Evolutionary conservation across 768 basidiomycete species (phyloP), one percentile per base, ranked within the genome.

Genomic region (Mycena crocata): DNA sequence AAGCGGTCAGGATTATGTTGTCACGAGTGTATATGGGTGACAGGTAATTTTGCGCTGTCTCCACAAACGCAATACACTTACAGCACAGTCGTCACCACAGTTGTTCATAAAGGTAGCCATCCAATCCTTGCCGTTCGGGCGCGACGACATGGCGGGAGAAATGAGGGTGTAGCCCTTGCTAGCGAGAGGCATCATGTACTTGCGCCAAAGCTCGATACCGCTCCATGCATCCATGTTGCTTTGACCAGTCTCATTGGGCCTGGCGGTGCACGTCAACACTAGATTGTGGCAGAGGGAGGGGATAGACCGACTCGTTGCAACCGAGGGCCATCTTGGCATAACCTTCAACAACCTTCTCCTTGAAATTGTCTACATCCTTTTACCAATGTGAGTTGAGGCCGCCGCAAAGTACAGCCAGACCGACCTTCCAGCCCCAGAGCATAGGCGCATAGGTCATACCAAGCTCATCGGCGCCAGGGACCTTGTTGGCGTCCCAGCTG

Each of bases 401-500:
- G n/a, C n/a, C n/a, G n/a, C n/a, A n/a, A n/a, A n/a, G n/a, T n/a
- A n/a, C n/a, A n/a, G n/a, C n/a, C n/a, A n/a, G n/a, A n/a, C n/a
- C n/a, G n/a, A n/a, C n/a, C n/a, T 84, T 81, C 9, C 75, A 69
- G 66, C 91, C 89, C 93, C 92, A 95, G 1, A 93, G 76, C 90
- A 92, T 91, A 24, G 90, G 85, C 37, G 86, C 81, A 68, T 80
- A 88, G 13, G 84, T 77, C 40, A 90, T 75, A n/a, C 88, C 90
- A 57, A 85, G 77, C 7, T 73, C 34, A 17, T 81, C 77, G 2
- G 83, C 79, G 1, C 72, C 68, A n/a, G 68, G 59, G 24, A 90
- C 86, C 51, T 79, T 78, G 67, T 73, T 78, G 14, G 90, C 84
- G 39, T 83, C 82, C 95, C 95, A 96, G 34, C 84, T 87, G 78